Percentiles rank a stretch among this genome's conserved stretches.
Evolutionary conservation across 129 eudicot genomes (phyloP).

Genomic region (Smallanthus sonchifolius): DNA sequence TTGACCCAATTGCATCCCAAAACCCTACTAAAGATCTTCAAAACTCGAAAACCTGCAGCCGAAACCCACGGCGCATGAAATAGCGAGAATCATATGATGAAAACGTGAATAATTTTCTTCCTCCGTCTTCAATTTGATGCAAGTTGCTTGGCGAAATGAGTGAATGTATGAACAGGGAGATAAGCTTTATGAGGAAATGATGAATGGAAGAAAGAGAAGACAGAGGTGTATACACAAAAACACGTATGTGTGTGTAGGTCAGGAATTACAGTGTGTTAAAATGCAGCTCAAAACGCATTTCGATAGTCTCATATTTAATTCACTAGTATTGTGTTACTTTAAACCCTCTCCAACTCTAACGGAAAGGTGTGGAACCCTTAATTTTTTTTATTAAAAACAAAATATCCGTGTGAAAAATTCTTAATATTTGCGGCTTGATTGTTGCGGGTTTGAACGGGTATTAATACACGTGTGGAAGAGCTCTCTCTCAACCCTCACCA

Average conservation of each 20-base stretch:
- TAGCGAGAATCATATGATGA: not conserved
- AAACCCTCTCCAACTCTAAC: too few relatives aligned
- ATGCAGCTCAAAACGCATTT: not conserved
- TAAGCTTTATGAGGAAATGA: slow-evolving; percentile 29
- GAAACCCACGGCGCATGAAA: not conserved
- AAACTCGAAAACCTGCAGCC: not conserved
- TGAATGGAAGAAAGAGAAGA: slow-evolving; percentile 19
- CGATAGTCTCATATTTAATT: too few relatives aligned
- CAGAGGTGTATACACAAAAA: not conserved
- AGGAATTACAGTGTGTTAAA: slow-evolving; percentile 26
- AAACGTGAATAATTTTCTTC: not conserved
- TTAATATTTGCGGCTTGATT: too few relatives aligned
- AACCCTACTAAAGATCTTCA: slow-evolving; percentile 8
- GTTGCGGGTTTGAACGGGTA: too few relatives aligned
- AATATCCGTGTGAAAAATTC: too few relatives aligned
- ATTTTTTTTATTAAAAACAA: too few relatives aligned
- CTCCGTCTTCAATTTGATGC: not conserved
- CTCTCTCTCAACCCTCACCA: too few relatives aligned
- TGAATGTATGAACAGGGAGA: slow-evolving; percentile 29
- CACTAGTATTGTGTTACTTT: not conserved
- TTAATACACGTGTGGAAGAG: too few relatives aligned
- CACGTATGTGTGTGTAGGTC: slow-evolving; percentile 19
- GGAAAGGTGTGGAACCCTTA: too few relatives aligned
- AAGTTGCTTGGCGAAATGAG: not conserved
- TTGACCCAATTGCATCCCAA: slow-evolving; percentile 1